Conservation (phyloP, 2,329 filamentous ascomycete species). For the Cladosporium phlei region DNA sequence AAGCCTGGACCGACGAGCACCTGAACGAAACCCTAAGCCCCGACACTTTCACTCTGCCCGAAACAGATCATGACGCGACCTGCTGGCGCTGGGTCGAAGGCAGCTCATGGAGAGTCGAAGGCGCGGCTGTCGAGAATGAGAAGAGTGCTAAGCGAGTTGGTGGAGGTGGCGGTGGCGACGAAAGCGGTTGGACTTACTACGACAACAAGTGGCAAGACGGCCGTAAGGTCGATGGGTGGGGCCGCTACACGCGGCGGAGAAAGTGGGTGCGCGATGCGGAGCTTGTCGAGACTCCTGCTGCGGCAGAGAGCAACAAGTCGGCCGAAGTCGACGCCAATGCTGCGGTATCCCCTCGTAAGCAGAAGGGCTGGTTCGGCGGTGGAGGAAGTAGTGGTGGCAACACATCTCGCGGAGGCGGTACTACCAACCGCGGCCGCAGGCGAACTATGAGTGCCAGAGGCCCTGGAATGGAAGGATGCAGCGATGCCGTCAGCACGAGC, state of each 20-base stretch:
- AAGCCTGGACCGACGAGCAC: conserved; percentile 94
- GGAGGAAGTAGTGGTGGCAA: conserved; percentile 3
- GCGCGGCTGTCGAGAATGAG: conserved; percentile 47
- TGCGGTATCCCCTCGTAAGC: conserved; percentile 16
- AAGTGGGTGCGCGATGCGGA: conserved; percentile 98
- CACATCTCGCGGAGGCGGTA: conserved; percentile 5
- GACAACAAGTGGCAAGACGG: conserved; percentile 98
- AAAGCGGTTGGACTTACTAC: conserved; percentile 92
- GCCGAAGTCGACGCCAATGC: background rate
- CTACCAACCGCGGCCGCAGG: conserved; percentile 4
- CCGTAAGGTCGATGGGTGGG: conserved; percentile 86
- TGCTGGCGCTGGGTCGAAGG: conserved; percentile 79
- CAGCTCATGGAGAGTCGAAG: conserved; percentile 82
- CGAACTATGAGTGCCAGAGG: conserved; percentile 15
- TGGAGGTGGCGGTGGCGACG: conserved; percentile 39
- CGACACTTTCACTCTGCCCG: conserved; percentile 65
- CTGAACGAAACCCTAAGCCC: conserved; percentile 73
- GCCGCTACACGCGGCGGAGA: conserved; percentile 81
- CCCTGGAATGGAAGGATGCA: background rate
- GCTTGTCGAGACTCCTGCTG: conserved; percentile 65
- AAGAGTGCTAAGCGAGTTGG: conserved; percentile 23
- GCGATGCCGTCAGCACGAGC: conserved; percentile 9
- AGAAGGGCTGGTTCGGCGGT: conserved; percentile 28
- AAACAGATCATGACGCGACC: conserved; percentile 59
- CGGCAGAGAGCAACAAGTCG: background rate